Conservation (phyloP, 257 asterid species). For the Solanum stenotomum region DNA sequence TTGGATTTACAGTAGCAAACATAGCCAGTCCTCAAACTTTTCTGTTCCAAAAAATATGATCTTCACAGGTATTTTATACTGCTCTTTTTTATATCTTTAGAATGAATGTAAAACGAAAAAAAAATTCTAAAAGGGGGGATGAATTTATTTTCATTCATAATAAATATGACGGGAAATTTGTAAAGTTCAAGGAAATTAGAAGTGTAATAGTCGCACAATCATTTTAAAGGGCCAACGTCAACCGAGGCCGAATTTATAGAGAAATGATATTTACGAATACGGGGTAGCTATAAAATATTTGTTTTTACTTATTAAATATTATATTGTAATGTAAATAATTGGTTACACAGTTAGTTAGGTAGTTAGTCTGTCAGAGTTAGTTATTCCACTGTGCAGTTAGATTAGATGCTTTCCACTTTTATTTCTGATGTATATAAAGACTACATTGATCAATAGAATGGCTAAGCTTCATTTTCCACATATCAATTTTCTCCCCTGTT, state of each 20-base stretch:
- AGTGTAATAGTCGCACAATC: neutral
- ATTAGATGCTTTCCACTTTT: too few relatives aligned
- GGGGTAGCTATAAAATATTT: too few relatives aligned
- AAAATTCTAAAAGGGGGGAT: neutral
- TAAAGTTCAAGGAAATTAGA: neutral
- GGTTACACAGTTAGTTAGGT: too few relatives aligned
- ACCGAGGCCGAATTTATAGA: neutral
- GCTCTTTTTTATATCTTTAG: neutral
- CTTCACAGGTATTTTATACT: neutral
- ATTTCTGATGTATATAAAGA: too few relatives aligned
- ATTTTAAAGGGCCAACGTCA: neutral
- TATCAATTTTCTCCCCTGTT: too few relatives aligned
- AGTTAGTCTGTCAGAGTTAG: too few relatives aligned
- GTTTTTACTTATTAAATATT: too few relatives aligned
- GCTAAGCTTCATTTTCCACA: too few relatives aligned
- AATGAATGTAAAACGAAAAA: neutral
- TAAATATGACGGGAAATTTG: neutral
- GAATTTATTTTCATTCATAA: neutral
- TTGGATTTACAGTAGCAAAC: neutral
- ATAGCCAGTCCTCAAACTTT: neutral
- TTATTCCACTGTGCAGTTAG: too few relatives aligned
- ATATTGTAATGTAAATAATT: too few relatives aligned
- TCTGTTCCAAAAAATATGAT: neutral
- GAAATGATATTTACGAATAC: neutral
- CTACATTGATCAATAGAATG: too few relatives aligned